Evolutionary conservation across 441 rosid species (phyloP), one percentile per base, ranked within the genome.

Genomic region (Populus hybrid): DNA sequence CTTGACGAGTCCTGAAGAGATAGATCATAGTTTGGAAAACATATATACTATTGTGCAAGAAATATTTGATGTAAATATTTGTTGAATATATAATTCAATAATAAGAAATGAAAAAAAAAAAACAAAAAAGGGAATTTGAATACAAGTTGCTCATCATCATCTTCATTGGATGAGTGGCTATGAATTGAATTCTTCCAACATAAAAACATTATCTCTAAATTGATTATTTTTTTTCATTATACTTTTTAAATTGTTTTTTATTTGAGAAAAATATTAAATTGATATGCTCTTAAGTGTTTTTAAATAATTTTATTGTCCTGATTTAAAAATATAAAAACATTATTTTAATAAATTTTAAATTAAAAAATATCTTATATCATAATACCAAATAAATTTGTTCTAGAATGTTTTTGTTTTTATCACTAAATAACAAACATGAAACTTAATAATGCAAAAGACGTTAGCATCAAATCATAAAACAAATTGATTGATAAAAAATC

Each of bases 1-100:
- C 95, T 9, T 94, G n/a, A 50, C n/a, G 20, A 86, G 70, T 57
- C 57, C 26, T 76, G 20, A 38, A 61, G 10, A 68, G 18, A 35
- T 23, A 68, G 18, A 35, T 23, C 18, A 3, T 68, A 20, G 74
- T 24, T 8, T 46, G 10, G 18, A 50, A 16, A 50, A 50, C 59
- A 50, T 16, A 16, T 50, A 16, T 16, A 16, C 59, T 16, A 50
- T 16, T 46, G 57, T 46, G 57, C 57, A 46, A 14, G 57, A 46
- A 46, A 14, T 46, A 46, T 46, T 46, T 50, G n/a, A 50, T 16
- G 59, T 50, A 50, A 16, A 16, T 50, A 50, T 50, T 5, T 50
- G 8, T 50, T 16, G 2, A 50, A 50, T 14, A n/a, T n/a, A n/a
- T n/a, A 50, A 50, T 46, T 46, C 59, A 16, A 50, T 16, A 16